A percentile compares a stretch with the other conserved stretches of the same genome.
Conservation (phyloP, 108 stramenopile species). For the Nannochloropsis salina region DNA sequence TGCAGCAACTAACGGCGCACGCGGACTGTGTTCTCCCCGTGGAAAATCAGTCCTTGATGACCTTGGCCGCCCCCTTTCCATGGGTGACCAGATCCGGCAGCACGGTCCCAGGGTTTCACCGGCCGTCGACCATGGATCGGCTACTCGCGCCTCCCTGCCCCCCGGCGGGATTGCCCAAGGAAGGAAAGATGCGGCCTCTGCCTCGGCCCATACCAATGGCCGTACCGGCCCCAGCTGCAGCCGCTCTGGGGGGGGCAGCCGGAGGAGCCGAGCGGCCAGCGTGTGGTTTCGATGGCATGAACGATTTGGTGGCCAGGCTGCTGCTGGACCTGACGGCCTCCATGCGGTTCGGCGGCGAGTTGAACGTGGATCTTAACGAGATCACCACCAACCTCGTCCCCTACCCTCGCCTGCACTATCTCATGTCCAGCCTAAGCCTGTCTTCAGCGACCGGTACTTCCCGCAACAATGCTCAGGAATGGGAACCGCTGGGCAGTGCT, state of each 20-base stretch:
- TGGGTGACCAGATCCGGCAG: background rate
- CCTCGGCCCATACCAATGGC: background rate
- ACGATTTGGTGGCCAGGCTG: constrained; percentile 56
- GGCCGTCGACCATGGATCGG: background rate
- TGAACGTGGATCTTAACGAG: constrained; percentile 66
- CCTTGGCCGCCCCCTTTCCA: background rate
- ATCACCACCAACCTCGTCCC: constrained; percentile 64
- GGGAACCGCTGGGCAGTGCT: constrained; percentile 1
- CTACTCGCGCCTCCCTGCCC: background rate
- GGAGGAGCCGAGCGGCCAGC: background rate
- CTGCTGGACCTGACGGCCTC: constrained; percentile 58
- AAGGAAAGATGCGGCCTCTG: background rate
- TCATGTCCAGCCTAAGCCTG: constrained; percentile 47
- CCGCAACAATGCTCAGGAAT: background rate
- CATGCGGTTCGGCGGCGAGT: constrained; percentile 56
- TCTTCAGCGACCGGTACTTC: background rate
- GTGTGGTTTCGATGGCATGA: constrained; percentile 60
- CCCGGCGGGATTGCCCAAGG: background rate
- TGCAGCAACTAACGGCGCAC: constrained; percentile 55
- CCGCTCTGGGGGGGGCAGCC: background rate
- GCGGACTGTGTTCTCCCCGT: constrained; percentile 62
- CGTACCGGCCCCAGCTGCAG: background rate
- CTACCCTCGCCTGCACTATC: constrained; percentile 59
- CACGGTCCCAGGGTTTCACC: background rate
- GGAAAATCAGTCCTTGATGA: constrained; percentile 54